Base-by-base conservation (phyloP, 1,139 yeast genomes). In the Hyphopichia burtonii region DNA sequence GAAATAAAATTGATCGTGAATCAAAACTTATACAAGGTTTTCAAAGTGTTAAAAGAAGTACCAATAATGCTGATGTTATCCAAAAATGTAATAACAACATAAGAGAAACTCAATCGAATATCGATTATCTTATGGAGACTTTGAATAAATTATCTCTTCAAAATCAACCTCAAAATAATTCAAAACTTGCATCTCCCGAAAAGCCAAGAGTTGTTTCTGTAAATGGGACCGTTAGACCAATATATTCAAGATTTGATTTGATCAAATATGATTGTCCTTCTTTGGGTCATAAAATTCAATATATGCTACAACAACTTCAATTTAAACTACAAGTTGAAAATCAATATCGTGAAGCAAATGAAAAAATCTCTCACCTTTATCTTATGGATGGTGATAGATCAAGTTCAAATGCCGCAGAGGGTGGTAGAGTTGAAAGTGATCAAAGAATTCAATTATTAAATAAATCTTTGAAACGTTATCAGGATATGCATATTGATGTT, bases 241-340 rank as follows among this genome's bases (percentile, higher is more conserved):
- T 70, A 12, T 80, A 78, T 55, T 79, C 91, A 0, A 72, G 88
- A 31, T 68, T 91, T 53, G 99, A 93, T 61, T 71, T 93, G 46
- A 78, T 89, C 60, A 90, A 90, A 55, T 90, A 89, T 59, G 97
- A 93, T 55, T 88, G 96, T 53, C 96, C 97, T 1, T 87, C 96
- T 1, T 70, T 93, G 53, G 96, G 97, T n/a, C 96, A 93, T 55
- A 80, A 94, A 50, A 93, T 93, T 55, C 96, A 89, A 63, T 84
- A 87, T 55, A 91, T 93, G 98, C 75, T 93, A 44, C 97, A 90
- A 64, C 96, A 90, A 61, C 73, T 93, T 43, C 96, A 90, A 59
- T 90, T 91, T 64, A 93, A 93, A 63, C 74, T 91, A 40, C 94
- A 91, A 57, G 96, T 93, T 34, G 99, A 93, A 63, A 83, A 87